Evolutionary conservation across 768 basidiomycete genomes (phyloP), one percentile per base, ranked within the genome.

Genomic region (Vishniacozyma victoriae): DNA sequence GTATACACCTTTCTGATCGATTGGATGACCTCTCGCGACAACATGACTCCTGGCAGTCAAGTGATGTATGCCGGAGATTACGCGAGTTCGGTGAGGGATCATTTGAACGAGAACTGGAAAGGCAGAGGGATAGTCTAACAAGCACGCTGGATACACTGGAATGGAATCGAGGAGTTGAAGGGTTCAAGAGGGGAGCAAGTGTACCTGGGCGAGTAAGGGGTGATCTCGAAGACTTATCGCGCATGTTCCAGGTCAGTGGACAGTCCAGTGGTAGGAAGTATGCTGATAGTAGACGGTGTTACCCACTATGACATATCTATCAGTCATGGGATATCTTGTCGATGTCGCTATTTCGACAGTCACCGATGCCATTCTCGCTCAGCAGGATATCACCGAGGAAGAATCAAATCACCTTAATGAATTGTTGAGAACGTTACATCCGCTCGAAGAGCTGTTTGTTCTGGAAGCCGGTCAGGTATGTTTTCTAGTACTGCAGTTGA

Each of bases 351-450:
- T 93, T 20, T 77, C 76, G 5, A 77, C 80, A 16, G 78, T 93
- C 18, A 75, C 89, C 13, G 77, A 77, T 29, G 84, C 87, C 60
- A 77, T 95, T 16, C 75, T 92, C 27, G 80, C 80, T 0, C 74
- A 95, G 37, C 76, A 79, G 4, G 92, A 96, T 69, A 95, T 96
- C 52, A 82, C 91, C 0, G 89, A 86, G 58, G 75, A 82, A 7
- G 92, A 95, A 60, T 92, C 89, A 1, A 83, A 85, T 57, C 77
- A 81, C 41, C 73, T 95, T 37, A 83, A 83, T 59, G 87, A 91
- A 64, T 77, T 93, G 1, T 87, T 88, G 70, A 78, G 81, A 41
- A 82, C 88, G 24, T 69, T 95, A 43, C 80, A 82, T 48, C 79
- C 85, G 3, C 69, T 93, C 38, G 91, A 95, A 64, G 84, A 82